Evolutionary conservation across 164 flowering plant species (phyloP), one percentile per base, ranked within the genome.

Genomic region (Tetrastigma voinierianum): DNA sequence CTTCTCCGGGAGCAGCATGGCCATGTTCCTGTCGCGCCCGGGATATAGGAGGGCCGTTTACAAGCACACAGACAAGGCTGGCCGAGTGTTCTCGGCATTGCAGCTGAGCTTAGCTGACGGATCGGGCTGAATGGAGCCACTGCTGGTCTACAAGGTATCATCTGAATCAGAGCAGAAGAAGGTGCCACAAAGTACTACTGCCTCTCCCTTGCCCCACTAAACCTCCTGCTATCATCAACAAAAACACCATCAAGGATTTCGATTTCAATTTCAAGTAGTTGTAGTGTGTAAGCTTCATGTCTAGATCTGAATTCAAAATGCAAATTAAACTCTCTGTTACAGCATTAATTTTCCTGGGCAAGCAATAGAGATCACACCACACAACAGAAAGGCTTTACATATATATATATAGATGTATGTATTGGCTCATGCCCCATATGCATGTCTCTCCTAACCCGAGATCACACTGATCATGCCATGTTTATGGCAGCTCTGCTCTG

Each of bases 21-120:
- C 95, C 90, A 90, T 82, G 73, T 62, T 82, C 18, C 93, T 83
- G 66, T 94, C 96, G 90, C 87, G 2, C 96, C 97, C n/a, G n/a
- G 9, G 96, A 68, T 7, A 91, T 84, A 0, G 96, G 90, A 20
- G 96, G 98, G 60, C 97, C 98, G 56, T 86, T 91, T 10, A 87
- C 76, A 4, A 91, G 85, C 51, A 78, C 77, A 94, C 46, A 91
- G 68, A 67, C 98, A 91, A 48, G 96, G 86, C 73, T 86, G 98
- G 24, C 95, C 97, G 0, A 94, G 82, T 56, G 77, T 48, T 55
- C 68, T 80, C 64, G 10, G 96, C 87, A 55, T 55, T 80, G 80
- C 96, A 94, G 65, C 97, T 91, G 20, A 86, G 76, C 12, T 86
- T 88, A 65, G 75, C 87, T 9, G 97, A 96, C 2, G 86, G 47